Percentiles rank a stretch among this genome's conserved stretches.
Evolutionary conservation across 495 filamentous ascomycete genomes (phyloP).

Genomic region (Aspergillus incahuasiensis): DNA sequence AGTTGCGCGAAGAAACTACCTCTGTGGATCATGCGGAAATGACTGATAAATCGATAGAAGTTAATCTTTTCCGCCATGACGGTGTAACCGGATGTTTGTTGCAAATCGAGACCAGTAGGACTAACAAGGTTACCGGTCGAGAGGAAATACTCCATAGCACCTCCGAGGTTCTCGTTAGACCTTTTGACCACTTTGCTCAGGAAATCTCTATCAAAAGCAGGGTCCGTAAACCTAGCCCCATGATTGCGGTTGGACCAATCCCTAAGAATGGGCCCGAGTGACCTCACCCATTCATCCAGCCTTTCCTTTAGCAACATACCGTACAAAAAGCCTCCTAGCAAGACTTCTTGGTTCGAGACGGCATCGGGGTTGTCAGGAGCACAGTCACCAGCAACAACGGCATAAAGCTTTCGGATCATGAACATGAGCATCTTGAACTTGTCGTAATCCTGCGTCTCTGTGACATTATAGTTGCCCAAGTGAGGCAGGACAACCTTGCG

Average conservation of each 20-base stretch:
- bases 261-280: constrained; percentile 52
- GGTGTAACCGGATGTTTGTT: constrained; percentile 90
- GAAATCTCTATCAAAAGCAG: constrained; percentile 73
- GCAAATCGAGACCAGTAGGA: constrained; percentile 86
- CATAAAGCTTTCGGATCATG: constrained; percentile 94
- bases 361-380: constrained; percentile 92
- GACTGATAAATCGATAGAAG: constrained; percentile 97
- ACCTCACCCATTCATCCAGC: constrained; percentile 78
- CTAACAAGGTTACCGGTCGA: constrained; percentile 92
- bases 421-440: constrained; percentile 94
- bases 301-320: constrained; percentile 93
- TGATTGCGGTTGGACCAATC: constrained; percentile 69
- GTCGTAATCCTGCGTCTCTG: constrained; percentile 74
- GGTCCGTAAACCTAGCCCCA: constrained; percentile 60
- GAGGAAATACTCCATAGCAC: constrained; percentile 86
- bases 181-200: constrained; percentile 66
- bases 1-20: constrained; percentile 97
- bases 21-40: constrained; percentile 98
- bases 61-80: constrained; percentile 99
- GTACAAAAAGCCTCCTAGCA: constrained; percentile 89
- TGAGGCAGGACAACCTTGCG: constrained; percentile 86
- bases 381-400: constrained; percentile 87
- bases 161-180: constrained; percentile 83
- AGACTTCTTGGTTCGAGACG: constrained; percentile 87
- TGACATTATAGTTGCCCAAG: constrained; percentile 75